Evolutionary conservation across 2,329 filamentous ascomycete genomes (phyloP).

Genomic region (Penicillium sp.): DNA sequence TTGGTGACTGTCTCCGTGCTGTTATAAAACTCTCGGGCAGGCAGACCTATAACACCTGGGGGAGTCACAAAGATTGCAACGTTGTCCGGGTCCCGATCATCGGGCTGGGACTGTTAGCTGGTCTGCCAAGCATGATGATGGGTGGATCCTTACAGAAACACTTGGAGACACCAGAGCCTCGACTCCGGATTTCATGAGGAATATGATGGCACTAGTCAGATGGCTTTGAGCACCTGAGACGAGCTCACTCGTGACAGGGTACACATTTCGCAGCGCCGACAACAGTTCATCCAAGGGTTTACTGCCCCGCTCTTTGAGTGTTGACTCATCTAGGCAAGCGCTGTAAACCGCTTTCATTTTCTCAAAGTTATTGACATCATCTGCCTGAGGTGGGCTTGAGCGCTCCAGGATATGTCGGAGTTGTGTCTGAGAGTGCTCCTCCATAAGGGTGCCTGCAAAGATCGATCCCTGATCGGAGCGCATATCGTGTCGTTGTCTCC

Average conservation of each 20-base stretch:
- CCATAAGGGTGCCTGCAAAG: conserved; percentile 57
- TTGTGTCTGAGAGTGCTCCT: conserved; percentile 53
- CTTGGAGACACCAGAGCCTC: conserved; percentile 29
- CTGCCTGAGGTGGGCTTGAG: conserved; percentile 34
- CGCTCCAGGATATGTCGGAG: conserved; percentile 60
- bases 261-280: conserved; percentile 46
- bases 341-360: conserved; percentile 60
- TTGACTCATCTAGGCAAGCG: conserved; percentile 59
- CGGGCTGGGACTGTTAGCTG: conserved; percentile 32
- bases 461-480: conserved; percentile 57
- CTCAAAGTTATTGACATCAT: conserved; percentile 50
- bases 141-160: conserved; percentile 29
- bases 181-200: conserved; percentile 36
- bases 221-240: conserved; percentile 20
- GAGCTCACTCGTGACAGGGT: conserved; percentile 34
- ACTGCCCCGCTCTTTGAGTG: conserved; percentile 51
- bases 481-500: conserved; percentile 58
- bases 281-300: conserved; percentile 54
- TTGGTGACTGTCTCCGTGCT: conserved; percentile 49
- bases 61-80: conserved; percentile 46
- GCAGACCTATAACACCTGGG: conserved; percentile 50
- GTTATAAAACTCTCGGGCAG: conserved; percentile 57
- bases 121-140: neutral
- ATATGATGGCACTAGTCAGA: conserved; percentile 35
- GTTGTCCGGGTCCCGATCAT: conserved; percentile 52